Percentiles rank a stretch among this genome's conserved stretches.
phyloP scores from a whole-genome alignment of 768 basidiomycete species.

The Suillus subalutaceus region DNA sequence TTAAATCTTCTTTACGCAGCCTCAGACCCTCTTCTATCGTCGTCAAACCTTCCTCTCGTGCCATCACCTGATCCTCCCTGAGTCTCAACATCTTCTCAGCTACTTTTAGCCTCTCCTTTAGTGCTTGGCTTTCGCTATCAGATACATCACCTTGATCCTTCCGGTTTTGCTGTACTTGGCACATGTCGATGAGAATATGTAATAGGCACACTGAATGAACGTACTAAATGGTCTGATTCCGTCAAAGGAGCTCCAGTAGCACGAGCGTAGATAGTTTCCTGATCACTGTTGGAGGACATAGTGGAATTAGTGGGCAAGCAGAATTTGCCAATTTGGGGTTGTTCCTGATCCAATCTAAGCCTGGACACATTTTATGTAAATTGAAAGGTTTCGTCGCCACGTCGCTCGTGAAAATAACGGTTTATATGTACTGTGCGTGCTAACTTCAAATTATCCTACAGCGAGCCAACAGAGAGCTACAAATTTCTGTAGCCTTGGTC shows the following conservation, averaged over 20 bases:
- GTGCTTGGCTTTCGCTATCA: neutral
- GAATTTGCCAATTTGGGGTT: neutral
- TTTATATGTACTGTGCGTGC: neutral
- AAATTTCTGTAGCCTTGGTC: neutral
- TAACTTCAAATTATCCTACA: neutral
- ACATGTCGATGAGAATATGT: neutral
- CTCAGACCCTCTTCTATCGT: constrained; percentile 7
- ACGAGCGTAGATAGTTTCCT: neutral
- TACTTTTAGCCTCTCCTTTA: constrained; percentile 3
- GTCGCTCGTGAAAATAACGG: neutral
- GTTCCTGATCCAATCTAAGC: neutral
- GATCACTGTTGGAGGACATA: neutral
- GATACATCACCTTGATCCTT: constrained; percentile 2
- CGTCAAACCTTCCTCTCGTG: constrained; percentile 3
- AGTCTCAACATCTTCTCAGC: neutral
- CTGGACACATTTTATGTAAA: neutral
- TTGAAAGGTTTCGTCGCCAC: neutral
- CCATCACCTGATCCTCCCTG: constrained; percentile 1
- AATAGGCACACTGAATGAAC: neutral
- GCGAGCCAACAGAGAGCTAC: neutral
- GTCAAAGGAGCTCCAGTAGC: neutral
- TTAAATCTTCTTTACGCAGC: constrained; percentile 8
- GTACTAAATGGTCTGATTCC: neutral
- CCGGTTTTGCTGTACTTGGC: neutral
- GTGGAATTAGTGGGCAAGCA: neutral